phyloP scores from a whole-genome alignment of 345 rosid genomes.

The Toxicodendron radicans region DNA sequence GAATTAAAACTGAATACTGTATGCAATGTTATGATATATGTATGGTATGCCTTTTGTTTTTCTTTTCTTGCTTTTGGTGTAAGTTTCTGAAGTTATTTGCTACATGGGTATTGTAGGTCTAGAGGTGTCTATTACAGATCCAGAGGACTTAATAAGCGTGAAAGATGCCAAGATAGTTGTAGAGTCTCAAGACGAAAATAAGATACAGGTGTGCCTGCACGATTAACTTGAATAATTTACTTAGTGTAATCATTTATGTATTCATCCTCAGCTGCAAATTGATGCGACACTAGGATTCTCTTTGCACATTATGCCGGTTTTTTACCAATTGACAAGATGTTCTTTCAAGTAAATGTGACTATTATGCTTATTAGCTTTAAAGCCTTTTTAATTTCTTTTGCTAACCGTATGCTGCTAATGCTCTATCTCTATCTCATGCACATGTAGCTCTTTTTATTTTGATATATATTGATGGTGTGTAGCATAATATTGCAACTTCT shows the following conservation, averaged over 20 bases:
- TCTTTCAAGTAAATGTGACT: background rate
- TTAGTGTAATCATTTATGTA: background rate
- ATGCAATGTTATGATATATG: too few species aligned
- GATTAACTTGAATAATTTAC: background rate
- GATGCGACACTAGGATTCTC: background rate
- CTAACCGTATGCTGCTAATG: background rate
- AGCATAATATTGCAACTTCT: background rate
- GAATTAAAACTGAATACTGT: background rate
- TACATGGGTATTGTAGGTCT: constrained; percentile 32
- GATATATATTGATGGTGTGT: too few species aligned
- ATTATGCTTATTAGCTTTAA: background rate
- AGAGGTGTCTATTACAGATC: constrained; percentile 51
- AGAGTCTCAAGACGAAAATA: constrained; percentile 46
- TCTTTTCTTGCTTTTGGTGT: background rate
- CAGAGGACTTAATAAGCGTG: constrained; percentile 41
- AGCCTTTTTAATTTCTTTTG: background rate
- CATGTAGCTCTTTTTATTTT: background rate
- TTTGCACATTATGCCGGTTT: background rate
- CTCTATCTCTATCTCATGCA: background rate
- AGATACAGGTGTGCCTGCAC: constrained; percentile 45
- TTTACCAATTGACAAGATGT: background rate
- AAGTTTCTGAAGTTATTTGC: background rate
- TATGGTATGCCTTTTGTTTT: background rate
- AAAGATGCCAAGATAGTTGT: constrained; percentile 47
- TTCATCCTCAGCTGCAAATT: background rate